These are phyloP conservation scores for Colletotrichum noveboracense DNA, from an alignment of 2,329 filamentous ascomycete species.

Conservation along the genomic window DNA sequence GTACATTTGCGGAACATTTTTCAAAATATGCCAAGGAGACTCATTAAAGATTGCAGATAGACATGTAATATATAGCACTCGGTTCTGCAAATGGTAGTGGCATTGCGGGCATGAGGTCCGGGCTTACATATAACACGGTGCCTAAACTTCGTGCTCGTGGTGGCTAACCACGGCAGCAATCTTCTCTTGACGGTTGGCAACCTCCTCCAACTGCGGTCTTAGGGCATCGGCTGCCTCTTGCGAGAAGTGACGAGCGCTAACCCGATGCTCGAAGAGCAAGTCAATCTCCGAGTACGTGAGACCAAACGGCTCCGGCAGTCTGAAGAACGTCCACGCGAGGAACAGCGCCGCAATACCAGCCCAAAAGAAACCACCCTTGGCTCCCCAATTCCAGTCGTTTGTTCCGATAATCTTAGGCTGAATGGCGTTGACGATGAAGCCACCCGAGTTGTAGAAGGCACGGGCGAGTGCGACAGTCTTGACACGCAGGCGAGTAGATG, in stretches of 20 bases:
- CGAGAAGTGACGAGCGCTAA: constrained; percentile 23
- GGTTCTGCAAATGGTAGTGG: not conserved
- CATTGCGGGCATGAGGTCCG: not conserved
- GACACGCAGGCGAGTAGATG: constrained; percentile 49
- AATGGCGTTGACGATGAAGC: constrained; percentile 39
- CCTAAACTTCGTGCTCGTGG: constrained; percentile 10
- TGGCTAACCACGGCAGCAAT: constrained; percentile 7
- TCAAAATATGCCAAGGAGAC: not conserved
- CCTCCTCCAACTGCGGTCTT: constrained; percentile 21
- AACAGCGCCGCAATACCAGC: constrained; percentile 32
- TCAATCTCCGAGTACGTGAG: constrained; percentile 27
- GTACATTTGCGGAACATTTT: not conserved
- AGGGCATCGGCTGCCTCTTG: constrained; percentile 19
- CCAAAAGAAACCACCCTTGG: constrained; percentile 33
- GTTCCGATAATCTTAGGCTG: constrained; percentile 20
- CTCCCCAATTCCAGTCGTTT: constrained; percentile 32
- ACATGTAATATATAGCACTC: not conserved
- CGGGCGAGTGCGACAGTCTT: constrained; percentile 52
- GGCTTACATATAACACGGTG: not conserved
- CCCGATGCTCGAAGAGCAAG: constrained; percentile 27
- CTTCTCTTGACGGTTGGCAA: constrained; percentile 22
- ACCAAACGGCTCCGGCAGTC: constrained; percentile 34
- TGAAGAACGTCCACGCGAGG: constrained; percentile 34
- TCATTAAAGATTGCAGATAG: not conserved
- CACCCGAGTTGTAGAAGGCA: constrained; percentile 43